Evolutionary conservation across 805 yeast genomes (phyloP).

Genomic region (Tetrapisispora taiwanensis): DNA sequence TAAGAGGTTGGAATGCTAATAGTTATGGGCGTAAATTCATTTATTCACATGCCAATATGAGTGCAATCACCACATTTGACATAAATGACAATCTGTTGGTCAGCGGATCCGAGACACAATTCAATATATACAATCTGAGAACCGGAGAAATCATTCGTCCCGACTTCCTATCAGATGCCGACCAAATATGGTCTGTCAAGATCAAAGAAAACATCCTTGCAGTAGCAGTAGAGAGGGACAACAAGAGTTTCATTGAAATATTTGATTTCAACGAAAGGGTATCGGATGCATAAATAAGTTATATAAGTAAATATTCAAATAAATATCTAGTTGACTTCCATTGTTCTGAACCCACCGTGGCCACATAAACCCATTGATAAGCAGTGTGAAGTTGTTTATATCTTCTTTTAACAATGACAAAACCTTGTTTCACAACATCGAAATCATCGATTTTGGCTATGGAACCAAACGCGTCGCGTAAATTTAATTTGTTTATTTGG

Average conservation of each 20-base stretch:
- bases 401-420: too few species aligned
- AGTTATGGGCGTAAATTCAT: conserved; percentile 55
- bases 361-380: too few species aligned
- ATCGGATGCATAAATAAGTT: neutral
- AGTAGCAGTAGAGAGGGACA: conserved; percentile 76
- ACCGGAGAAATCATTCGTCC: conserved; percentile 64
- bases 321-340: too few species aligned
- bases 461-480: conserved; percentile 2
- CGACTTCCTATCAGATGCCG: conserved; percentile 65
- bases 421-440: too few species aligned
- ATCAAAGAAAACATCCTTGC: conserved; percentile 78
- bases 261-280: conserved; percentile 52
- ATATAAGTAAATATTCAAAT: too few species aligned
- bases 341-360: too few species aligned
- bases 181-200: conserved; percentile 90
- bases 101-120: conserved; percentile 80
- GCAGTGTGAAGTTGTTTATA: too few species aligned
- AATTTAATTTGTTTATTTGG: neutral
- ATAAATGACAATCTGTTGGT: conserved; percentile 76
- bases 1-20: conserved; percentile 87
- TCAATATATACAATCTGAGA: conserved; percentile 77
- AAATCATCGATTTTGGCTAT: too few species aligned
- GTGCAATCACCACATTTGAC: conserved; percentile 88
- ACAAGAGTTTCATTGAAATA: conserved; percentile 70
- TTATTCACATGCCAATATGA: conserved; percentile 65